These are phyloP conservation scores for Ophiobolus disseminans DNA, from an alignment of 2,329 filamentous ascomycete species.

Conservation along the genomic window DNA sequence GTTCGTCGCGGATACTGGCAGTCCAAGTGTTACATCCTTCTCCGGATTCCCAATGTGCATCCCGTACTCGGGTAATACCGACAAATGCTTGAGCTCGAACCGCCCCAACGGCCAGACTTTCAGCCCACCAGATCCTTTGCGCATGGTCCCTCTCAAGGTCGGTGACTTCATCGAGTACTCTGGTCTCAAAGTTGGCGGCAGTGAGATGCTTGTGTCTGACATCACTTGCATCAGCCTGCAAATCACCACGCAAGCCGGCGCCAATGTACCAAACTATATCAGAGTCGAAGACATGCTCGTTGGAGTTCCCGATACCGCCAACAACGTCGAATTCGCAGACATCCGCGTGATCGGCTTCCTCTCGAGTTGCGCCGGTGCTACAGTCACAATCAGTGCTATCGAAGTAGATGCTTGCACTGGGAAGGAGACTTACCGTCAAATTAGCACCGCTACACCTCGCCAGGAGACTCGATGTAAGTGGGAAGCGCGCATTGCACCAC, in stretches of 20 bases:
- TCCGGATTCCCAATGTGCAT: constrained; percentile 63
- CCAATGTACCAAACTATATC: constrained; percentile 49
- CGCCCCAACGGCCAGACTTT: constrained; percentile 41
- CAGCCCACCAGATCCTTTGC: constrained; percentile 43
- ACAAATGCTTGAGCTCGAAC: constrained; percentile 49
- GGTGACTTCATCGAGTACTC: constrained; percentile 54
- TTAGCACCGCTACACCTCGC: constrained; percentile 44
- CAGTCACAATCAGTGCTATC: constrained; percentile 49
- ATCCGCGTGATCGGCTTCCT: constrained; percentile 46
- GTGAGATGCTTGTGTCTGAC: constrained; percentile 47
- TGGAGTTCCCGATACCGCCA: constrained; percentile 47
- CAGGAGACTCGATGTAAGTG: constrained; percentile 51
- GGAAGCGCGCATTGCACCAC: constrained; percentile 42
- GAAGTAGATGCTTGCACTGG: constrained; percentile 55
- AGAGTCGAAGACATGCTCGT: constrained; percentile 54
- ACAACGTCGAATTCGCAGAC: constrained; percentile 48
- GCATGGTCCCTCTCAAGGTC: constrained; percentile 51
- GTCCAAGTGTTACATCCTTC: constrained; percentile 57
- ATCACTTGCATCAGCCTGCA: constrained; percentile 52
- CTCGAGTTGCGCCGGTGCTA: constrained; percentile 44
- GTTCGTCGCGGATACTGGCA: constrained; percentile 59
- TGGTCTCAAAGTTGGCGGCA: constrained; percentile 38
- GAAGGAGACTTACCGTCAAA: constrained; percentile 43
- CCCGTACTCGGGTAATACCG: constrained; percentile 50
- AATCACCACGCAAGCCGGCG: constrained; percentile 43